Evolutionary conservation across 2,329 filamentous ascomycete species (phyloP).

Genomic region (Rutstroemia sp.): DNA sequence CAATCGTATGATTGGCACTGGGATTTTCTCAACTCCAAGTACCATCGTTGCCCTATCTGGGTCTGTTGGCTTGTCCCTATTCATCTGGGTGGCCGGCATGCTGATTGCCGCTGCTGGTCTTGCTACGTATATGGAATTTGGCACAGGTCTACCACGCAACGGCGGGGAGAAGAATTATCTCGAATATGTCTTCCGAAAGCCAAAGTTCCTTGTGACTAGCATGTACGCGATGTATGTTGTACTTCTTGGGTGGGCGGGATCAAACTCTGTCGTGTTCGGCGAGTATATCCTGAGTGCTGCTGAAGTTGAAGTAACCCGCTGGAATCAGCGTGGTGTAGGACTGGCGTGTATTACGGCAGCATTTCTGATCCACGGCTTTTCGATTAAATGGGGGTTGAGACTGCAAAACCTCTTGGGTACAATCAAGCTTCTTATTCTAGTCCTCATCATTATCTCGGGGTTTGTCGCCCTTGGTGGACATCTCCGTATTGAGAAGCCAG

Average conservation of each 20-base stretch:
- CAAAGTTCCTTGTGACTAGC: constrained; percentile 52
- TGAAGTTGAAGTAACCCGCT: constrained; percentile 51
- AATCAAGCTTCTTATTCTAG: constrained; percentile 58
- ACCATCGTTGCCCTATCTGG: constrained; percentile 50
- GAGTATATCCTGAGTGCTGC: constrained; percentile 64
- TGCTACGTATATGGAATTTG: constrained; percentile 59
- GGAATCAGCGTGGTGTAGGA: constrained; percentile 61
- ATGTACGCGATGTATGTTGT: constrained; percentile 56
- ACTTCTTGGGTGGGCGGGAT: constrained; percentile 57
- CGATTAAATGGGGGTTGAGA: constrained; percentile 58
- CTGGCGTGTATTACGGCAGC: constrained; percentile 59
- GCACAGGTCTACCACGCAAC: constrained; percentile 56
- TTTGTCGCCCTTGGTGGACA: constrained; percentile 49
- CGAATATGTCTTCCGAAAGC: constrained; percentile 54
- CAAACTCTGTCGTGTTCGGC: constrained; percentile 63
- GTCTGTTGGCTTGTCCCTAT: constrained; percentile 53
- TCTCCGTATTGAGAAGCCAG: constrained; percentile 50
- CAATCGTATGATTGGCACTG: constrained; percentile 59
- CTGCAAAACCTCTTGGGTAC: constrained; percentile 59
- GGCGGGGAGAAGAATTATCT: constrained; percentile 63
- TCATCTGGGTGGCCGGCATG: constrained; percentile 57
- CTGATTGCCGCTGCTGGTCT: constrained; percentile 55
- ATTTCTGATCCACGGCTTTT: constrained; percentile 57
- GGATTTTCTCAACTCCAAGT: constrained; percentile 58
- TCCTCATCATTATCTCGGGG: constrained; percentile 57